Percentiles rank a stretch among this genome's conserved stretches.
Evolutionary conservation across 1,139 yeast genomes (phyloP).

Genomic region (Nadsonia commutata): DNA sequence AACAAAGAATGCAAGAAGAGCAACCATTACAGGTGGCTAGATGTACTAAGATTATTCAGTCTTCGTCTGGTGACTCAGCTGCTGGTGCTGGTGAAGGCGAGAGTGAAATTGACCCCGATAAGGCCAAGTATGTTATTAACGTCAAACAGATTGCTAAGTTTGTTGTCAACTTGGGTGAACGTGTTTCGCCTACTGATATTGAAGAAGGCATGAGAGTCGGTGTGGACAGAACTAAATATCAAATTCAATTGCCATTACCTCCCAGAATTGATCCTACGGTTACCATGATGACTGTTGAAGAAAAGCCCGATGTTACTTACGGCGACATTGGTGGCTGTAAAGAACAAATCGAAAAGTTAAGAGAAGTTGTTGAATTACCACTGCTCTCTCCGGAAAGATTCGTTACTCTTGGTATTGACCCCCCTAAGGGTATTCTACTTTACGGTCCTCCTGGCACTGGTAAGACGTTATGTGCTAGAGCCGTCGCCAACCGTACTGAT

Average conservation of each 20-base stretch:
- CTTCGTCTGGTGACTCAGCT: not conserved
- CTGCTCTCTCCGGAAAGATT: slow-evolving; percentile 89
- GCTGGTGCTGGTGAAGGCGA: not conserved
- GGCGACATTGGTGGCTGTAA: slow-evolving; percentile 96
- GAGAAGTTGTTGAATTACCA: slow-evolving; percentile 96
- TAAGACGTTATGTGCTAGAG: slow-evolving; percentile 93
- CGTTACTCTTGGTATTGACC: slow-evolving; percentile 92
- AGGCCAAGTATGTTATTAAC: slow-evolving; percentile 85
- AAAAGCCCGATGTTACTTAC: slow-evolving; percentile 76
- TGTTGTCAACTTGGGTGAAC: slow-evolving; percentile 90
- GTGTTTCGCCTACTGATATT: slow-evolving; percentile 95
- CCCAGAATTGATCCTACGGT: slow-evolving; percentile 96
- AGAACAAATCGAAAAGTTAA: slow-evolving; percentile 89
- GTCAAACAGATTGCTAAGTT: slow-evolving; percentile 96
- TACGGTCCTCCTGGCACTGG: slow-evolving; percentile 99
- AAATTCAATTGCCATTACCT: slow-evolving; percentile 90
- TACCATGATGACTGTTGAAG: slow-evolving; percentile 99
- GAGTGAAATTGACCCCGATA: slow-evolving; percentile 50
- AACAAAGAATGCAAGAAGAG: slow-evolving; percentile 82
- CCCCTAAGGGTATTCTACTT: slow-evolving; percentile 89
- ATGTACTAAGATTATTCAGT: slow-evolving; percentile 88
- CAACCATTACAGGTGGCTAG: slow-evolving; percentile 97
- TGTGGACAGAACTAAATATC: slow-evolving; percentile 92
- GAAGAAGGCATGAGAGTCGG: slow-evolving; percentile 99
- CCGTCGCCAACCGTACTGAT: slow-evolving; percentile 96